Conservation (phyloP, 2,329 filamentous ascomycete species). For the Fusarium odoratissimum region DNA sequence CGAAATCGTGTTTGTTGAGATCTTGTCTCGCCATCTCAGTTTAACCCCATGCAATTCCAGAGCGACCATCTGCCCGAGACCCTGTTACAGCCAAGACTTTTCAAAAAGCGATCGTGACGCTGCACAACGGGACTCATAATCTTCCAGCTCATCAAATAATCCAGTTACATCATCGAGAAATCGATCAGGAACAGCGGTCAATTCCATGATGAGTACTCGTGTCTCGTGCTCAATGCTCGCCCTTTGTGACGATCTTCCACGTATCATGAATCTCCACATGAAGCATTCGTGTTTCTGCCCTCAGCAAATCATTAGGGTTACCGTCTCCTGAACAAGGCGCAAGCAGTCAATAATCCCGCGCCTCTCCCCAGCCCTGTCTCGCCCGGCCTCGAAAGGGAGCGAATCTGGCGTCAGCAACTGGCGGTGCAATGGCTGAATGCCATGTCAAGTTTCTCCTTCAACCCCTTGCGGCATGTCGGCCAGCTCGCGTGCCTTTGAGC, state of each 20-base stretch:
- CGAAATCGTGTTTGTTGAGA: neutral
- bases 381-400: slow-evolving; percentile 16
- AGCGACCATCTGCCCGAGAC: slow-evolving; percentile 28
- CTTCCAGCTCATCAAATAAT: slow-evolving; percentile 21
- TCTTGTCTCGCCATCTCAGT: slow-evolving; percentile 8
- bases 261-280: slow-evolving; percentile 33
- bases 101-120: slow-evolving; percentile 36
- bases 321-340: slow-evolving; percentile 16
- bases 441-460: slow-evolving; percentile 12
- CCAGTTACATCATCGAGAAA: slow-evolving; percentile 27
- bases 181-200: slow-evolving; percentile 27
- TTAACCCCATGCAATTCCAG: slow-evolving; percentile 32
- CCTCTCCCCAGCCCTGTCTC: slow-evolving; percentile 34
- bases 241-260: slow-evolving; percentile 29
- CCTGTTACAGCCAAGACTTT: slow-evolving; percentile 40
- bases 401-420: slow-evolving; percentile 10
- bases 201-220: slow-evolving; percentile 12
- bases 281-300: slow-evolving; percentile 20
- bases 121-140: slow-evolving; percentile 23
- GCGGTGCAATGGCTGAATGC: slow-evolving; percentile 12
- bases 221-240: neutral
- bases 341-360: slow-evolving; percentile 26
- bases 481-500: slow-evolving; percentile 34
- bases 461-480: slow-evolving; percentile 2
- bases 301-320: slow-evolving; percentile 24